Conservation (phyloP, 2,329 filamentous ascomycete genomes). For the Nemania diffusa region DNA sequence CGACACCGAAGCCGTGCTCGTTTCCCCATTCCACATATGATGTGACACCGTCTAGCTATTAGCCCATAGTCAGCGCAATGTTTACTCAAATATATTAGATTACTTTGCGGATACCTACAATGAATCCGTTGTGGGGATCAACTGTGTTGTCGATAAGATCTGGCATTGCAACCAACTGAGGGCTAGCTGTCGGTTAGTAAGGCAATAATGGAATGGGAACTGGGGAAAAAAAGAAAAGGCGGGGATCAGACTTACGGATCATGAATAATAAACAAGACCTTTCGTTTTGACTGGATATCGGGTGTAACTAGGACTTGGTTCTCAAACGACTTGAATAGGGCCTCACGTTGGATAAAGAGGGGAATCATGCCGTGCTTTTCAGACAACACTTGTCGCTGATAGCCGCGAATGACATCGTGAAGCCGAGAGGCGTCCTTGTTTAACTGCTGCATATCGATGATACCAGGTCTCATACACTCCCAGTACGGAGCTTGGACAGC, state of each 20-base stretch:
- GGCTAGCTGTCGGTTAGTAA: constrained; percentile 56
- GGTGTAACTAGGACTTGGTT: constrained; percentile 87
- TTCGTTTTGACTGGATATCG: constrained; percentile 71
- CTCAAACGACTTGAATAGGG: constrained; percentile 80
- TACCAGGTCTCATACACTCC: constrained; percentile 83
- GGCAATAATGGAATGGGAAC: neutral
- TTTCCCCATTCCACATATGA: constrained; percentile 87
- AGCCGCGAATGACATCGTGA: constrained; percentile 81
- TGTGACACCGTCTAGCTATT: constrained; percentile 80
- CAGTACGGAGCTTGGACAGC: constrained; percentile 77
- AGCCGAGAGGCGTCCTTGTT: constrained; percentile 70
- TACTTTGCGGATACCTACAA: constrained; percentile 67
- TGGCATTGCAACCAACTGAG: constrained; percentile 74
- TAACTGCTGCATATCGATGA: constrained; percentile 65
- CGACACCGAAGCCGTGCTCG: constrained; percentile 79
- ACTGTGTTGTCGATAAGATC: constrained; percentile 77
- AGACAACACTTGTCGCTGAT: constrained; percentile 77
- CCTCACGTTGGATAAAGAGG: constrained; percentile 80
- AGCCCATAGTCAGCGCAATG: constrained; percentile 40
- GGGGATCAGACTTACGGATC: constrained; percentile 73
- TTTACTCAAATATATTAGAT: neutral
- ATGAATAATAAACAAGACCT: constrained; percentile 86
- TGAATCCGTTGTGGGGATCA: constrained; percentile 86
- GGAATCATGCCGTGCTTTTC: constrained; percentile 81
- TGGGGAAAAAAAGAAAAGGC: constrained; percentile 25